Evolutionary conservation across 768 basidiomycete species (phyloP), one percentile per base, ranked within the genome.

Genomic region (Hemileccinum impolitum): DNA sequence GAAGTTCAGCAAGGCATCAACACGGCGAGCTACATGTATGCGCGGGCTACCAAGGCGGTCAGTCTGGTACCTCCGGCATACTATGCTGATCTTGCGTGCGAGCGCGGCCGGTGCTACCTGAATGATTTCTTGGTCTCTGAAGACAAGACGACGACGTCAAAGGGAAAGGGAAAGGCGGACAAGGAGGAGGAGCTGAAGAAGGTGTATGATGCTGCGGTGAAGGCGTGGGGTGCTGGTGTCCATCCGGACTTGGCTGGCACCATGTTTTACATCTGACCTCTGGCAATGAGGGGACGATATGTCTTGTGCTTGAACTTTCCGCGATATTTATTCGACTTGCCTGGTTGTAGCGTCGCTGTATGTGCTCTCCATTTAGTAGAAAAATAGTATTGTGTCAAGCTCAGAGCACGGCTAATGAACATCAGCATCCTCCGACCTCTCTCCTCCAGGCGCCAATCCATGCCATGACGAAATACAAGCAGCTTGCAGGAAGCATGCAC

Each of bases 81-180:
- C 60, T 90, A 89, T 56, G 85, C 87, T 7, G 88, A 91, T 66
- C 67, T 91, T 43, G 90, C 87, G 1, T 90, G 88, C 62, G 89
- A 92, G 66, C 73, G 90, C 10, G 90, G 85, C 0, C 69, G 89
- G 32, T 85, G 75, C 60, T 92, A 90, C 59, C 55, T 92, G 35
- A 87, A 90, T 52, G 81, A 84, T 1, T 82, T 89, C 43, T 64
- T 91, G 63, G 77, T 70, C 40, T 65, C 73, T 4, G 78, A 79
- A 18, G 77, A 79, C 58, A 75, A 83, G 64, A 73, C 74, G 18
- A 44, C 59, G 56, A 46, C 64, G 61, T 46, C 71, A 43, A 48
- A 73, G 68, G 56, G 66, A 45, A 50, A 65, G 63, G n/a, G 72
- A 6, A 54, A 56, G 53, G 34, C 8, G 52, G 56, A 64, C 39